Percentiles rank a stretch among this genome's conserved stretches.
These are phyloP conservation scores for Lachancea quebecensis DNA, from an alignment of 805 yeast genomes.

Conservation along the genomic window DNA sequence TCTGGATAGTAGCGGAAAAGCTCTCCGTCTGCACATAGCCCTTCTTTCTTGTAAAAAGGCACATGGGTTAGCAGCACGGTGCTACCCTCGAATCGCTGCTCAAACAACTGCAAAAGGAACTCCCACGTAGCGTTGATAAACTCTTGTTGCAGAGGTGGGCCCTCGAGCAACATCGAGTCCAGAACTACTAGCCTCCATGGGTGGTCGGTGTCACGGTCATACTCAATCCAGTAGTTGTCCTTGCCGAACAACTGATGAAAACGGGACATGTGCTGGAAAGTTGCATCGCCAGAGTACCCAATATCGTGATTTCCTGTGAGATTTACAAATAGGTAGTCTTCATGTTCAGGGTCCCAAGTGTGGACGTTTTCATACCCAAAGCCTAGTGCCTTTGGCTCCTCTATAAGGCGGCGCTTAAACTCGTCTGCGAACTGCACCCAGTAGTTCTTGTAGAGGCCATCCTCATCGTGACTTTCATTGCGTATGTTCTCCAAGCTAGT, in stretches of 20 bases:
- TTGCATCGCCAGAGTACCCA: slow-evolving; percentile 92
- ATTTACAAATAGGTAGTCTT: slow-evolving; percentile 68
- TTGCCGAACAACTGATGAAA: slow-evolving; percentile 71
- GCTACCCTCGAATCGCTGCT: slow-evolving; percentile 59
- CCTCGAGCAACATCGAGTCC: slow-evolving; percentile 78
- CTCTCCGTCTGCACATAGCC: slow-evolving; percentile 86
- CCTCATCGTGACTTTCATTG: slow-evolving; percentile 24
- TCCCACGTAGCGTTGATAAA: slow-evolving; percentile 63
- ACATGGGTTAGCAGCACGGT: slow-evolving; percentile 83
- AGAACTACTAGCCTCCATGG: slow-evolving; percentile 89
- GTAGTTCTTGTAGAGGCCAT: slow-evolving; percentile 22
- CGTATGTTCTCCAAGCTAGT: slow-evolving; percentile 47
- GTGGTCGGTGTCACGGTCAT: slow-evolving; percentile 51
- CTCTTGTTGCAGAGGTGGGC: slow-evolving; percentile 76
- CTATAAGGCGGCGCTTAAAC: slow-evolving; percentile 17
- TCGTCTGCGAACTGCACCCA: slow-evolving; percentile 26
- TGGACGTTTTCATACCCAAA: slow-evolving; percentile 55
- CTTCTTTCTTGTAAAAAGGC: slow-evolving; percentile 76
- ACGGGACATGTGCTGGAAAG: slow-evolving; percentile 82
- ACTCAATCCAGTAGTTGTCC: slow-evolving; percentile 75
- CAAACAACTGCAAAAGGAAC: slow-evolving; percentile 56
- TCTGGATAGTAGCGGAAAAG: slow-evolving; percentile 52
- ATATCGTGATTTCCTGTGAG: slow-evolving; percentile 94
- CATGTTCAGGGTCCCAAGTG: slow-evolving; percentile 52
- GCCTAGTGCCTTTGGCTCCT: slow-evolving; percentile 29